Base-by-base conservation (phyloP, 441 rosid genomes). In the Gossypium lobatum region DNA sequence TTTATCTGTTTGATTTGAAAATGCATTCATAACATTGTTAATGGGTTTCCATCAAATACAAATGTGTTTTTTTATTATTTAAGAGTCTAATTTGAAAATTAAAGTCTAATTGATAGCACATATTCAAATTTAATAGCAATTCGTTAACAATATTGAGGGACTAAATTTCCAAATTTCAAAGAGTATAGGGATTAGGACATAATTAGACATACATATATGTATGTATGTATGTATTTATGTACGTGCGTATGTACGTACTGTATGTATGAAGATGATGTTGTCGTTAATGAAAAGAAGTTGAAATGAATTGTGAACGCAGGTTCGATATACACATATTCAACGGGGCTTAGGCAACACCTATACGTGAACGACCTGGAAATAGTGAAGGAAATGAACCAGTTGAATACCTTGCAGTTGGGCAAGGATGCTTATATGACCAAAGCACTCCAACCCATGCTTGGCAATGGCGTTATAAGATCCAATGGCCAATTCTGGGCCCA, bases 401-500 rank as follows among this genome's bases (percentile, higher is more conserved):
- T 85, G 62, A 82, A 68, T n/a, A 80, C 89, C 11, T 77, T 90
- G 83, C 85, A 80, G 42, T 79, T 92, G 54, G 97, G 97, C 11
- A 92, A 92, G 74, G 91, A 89, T 73, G 67, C 90, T 54, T 90
- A 87, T 77, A 73, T 90, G 52, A 85, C 93, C 59, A 85, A 88
- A 76, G 83, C 82, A 50, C 89, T 89, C 26, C 82, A 79, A 2
- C 90, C 96, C 13, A 77, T 89, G 79, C 84, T 92, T 0, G 97
- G 97, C 72, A 84, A 85, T 77, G 96, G 97, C 70, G 80, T 92
- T 46, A 77, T 83, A 76, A 83, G 94, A 31, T 87, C 97, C 75
- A 92, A 90, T 39, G 95, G 95, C 46, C 89, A 74, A 54, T 54
- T 79, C 9, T 90, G 97, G 97, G 92, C 89, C 20, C 84, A 86